These are phyloP conservation scores for Ustilago esculenta DNA, from an alignment of 1,284 basidiomycete genomes.

Conservation along the genomic window DNA sequence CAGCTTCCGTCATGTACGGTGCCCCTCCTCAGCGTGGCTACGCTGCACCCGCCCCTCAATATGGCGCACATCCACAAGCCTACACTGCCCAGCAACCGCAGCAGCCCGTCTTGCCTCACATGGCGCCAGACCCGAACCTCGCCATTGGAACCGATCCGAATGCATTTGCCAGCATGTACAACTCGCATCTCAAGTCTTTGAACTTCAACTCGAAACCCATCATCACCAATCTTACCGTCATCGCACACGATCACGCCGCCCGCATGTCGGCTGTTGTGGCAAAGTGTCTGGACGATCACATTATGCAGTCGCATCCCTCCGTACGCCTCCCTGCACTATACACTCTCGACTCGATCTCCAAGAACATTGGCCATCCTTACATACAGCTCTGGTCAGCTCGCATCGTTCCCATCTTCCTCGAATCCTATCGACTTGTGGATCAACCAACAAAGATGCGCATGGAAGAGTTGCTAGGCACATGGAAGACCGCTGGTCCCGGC, in stretches of 20 bases:
- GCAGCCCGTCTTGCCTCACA: slow-evolving; percentile 6
- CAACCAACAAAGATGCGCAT: slow-evolving; percentile 60
- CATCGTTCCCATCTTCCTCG: slow-evolving; percentile 61
- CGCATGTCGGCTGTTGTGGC: slow-evolving; percentile 81
- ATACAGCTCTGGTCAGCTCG: slow-evolving; percentile 58
- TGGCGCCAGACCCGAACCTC: slow-evolving; percentile 14
- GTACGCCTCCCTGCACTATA: slow-evolving; percentile 95
- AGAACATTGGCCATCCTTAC: slow-evolving; percentile 65
- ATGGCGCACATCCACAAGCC: slow-evolving; percentile 13
- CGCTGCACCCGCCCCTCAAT: slow-evolving; percentile 19
- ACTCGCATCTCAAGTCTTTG: slow-evolving; percentile 80
- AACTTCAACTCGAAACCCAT: slow-evolving; percentile 95
- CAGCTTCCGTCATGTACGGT: slow-evolving; percentile 19
- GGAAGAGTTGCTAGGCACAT: slow-evolving; percentile 64
- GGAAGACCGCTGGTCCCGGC: slow-evolving; percentile 56
- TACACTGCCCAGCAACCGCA: slow-evolving; percentile 14
- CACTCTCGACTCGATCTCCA: slow-evolving; percentile 86
- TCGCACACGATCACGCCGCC: slow-evolving; percentile 85
- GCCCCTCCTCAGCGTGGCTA: slow-evolving; percentile 27
- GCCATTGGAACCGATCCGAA: slow-evolving; percentile 69
- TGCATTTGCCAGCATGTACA: slow-evolving; percentile 74
- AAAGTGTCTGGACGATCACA: slow-evolving; percentile 86
- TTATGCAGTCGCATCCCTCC: slow-evolving; percentile 74
- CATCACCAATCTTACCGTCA: slow-evolving; percentile 92
- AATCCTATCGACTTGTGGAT: slow-evolving; percentile 64